These are phyloP conservation scores for Xylariaceae sp. DNA, from an alignment of 2,329 filamentous ascomycete genomes.

Conservation along the genomic window DNA sequence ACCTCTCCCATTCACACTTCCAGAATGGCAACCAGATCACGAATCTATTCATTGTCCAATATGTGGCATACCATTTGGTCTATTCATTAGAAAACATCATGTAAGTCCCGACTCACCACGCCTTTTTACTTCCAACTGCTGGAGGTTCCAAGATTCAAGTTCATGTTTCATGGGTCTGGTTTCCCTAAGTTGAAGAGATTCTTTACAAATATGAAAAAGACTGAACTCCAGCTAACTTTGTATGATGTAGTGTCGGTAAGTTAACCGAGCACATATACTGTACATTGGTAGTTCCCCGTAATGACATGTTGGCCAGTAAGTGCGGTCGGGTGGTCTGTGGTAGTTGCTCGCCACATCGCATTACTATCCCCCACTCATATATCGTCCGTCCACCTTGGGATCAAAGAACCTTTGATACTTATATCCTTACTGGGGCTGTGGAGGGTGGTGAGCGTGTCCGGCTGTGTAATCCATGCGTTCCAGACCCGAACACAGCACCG, in stretches of 20 bases:
- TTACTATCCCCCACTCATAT: conserved; percentile 89
- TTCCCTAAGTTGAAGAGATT: too few species aligned
- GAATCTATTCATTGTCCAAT: conserved; percentile 83
- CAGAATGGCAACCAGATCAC: conserved; percentile 83
- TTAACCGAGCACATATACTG: not conserved
- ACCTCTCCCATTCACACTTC: conserved; percentile 52
- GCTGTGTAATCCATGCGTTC: conserved; percentile 60
- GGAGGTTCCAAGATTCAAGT: too few species aligned
- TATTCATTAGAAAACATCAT: conserved; percentile 88
- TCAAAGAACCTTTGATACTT: conserved; percentile 25
- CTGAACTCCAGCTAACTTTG: too few species aligned
- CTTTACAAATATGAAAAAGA: too few species aligned
- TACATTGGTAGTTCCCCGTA: not conserved
- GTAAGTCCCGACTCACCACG: too few species aligned
- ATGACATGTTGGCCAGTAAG: conserved; percentile 52
- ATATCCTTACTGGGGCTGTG: conserved; percentile 38
- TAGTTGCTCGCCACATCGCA: conserved; percentile 86
- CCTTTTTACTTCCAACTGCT: not conserved
- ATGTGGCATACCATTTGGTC: conserved; percentile 72
- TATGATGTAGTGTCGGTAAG: not conserved
- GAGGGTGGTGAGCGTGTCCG: conserved; percentile 54
- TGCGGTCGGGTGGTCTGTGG: conserved; percentile 90
- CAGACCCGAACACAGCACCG: conserved; percentile 57
- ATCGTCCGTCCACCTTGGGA: conserved; percentile 73
- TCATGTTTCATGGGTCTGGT: too few species aligned